Conservation (phyloP, 768 basidiomycete genomes). For the Boletus huronensis region DNA sequence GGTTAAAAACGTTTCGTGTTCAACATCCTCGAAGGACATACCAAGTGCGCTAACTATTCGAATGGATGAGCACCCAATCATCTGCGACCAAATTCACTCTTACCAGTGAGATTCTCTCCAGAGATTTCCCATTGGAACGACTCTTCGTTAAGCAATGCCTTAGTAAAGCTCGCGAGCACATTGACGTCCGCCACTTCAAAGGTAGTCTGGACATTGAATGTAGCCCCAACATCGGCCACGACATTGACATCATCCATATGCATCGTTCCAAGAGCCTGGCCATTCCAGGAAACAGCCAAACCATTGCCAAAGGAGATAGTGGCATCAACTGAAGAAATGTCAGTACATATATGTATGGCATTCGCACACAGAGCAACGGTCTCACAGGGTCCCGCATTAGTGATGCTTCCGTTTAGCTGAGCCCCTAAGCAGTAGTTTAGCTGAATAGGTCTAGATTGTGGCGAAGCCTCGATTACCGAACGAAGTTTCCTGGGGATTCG, state of each 20-base stretch:
- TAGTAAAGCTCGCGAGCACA: slow-evolving; percentile 62
- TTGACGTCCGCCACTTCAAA: slow-evolving; percentile 58
- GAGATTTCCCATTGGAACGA: slow-evolving; percentile 70
- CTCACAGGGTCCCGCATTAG: slow-evolving; percentile 71
- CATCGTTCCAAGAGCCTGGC: slow-evolving; percentile 54
- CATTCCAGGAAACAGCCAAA: slow-evolving; percentile 58
- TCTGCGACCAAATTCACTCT: slow-evolving; percentile 6
- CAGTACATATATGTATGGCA: slow-evolving; percentile 1
- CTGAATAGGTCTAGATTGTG: background rate
- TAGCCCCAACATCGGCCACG: slow-evolving; percentile 60
- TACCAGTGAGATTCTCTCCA: slow-evolving; percentile 59
- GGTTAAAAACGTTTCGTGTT: background rate
- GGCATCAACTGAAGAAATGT: slow-evolving; percentile 51
- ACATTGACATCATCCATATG: slow-evolving; percentile 58
- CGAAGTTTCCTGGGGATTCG: slow-evolving; percentile 49
- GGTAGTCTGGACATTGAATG: slow-evolving; percentile 48
- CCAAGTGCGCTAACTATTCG: slow-evolving; percentile 55
- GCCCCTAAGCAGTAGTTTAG: slow-evolving; percentile 36
- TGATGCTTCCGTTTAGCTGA: slow-evolving; percentile 57
- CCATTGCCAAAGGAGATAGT: slow-evolving; percentile 62
- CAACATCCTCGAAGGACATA: slow-evolving; percentile 20
- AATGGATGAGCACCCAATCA: slow-evolving; percentile 4
- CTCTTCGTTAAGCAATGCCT: slow-evolving; percentile 58
- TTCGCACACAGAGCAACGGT: background rate
- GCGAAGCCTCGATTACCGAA: slow-evolving; percentile 42